Evolutionary conservation across 441 rosid species (phyloP).

Genomic region (Rhodomyrtus psidioides): DNA sequence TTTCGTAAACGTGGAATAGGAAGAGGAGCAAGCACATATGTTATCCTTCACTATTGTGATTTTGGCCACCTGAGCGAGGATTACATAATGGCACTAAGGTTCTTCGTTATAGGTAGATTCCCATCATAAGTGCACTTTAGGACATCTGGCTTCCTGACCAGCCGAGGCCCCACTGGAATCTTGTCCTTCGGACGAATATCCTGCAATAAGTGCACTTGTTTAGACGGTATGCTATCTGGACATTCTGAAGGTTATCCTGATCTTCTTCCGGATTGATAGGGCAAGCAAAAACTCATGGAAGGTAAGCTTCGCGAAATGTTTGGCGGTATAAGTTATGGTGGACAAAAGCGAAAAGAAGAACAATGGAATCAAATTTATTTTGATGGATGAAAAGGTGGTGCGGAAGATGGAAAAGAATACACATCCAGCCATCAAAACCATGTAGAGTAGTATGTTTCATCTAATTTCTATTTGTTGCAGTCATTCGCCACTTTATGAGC

Average conservation of each 20-base stretch:
- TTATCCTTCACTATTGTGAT: not conserved
- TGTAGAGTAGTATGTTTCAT: not conserved
- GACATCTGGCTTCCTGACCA: constrained; percentile 55
- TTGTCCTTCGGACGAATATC: constrained; percentile 60
- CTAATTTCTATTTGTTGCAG: not conserved
- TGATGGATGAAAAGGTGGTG: not conserved
- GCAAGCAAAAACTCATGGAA: not conserved
- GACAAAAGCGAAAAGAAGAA: not conserved
- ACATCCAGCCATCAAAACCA: not conserved
- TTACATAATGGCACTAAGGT: constrained; percentile 32
- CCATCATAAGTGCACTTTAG: constrained; percentile 65
- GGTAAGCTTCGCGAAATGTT: not conserved
- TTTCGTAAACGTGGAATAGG: not conserved
- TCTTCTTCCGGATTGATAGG: not conserved
- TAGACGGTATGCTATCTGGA: not conserved
- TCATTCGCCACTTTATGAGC: not conserved
- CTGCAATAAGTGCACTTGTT: constrained; percentile 21
- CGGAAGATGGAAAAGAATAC: not conserved
- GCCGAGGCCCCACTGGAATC: constrained; percentile 45
- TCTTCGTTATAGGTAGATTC: constrained; percentile 53
- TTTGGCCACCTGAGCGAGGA: not conserved
- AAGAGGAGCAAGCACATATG: not conserved
- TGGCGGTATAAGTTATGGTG: not conserved
- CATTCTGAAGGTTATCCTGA: not conserved
- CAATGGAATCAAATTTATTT: not conserved